Evolutionary conservation across 2,329 filamentous ascomycete species (phyloP), one percentile per base, ranked within the genome.

Genomic region (Tolypocladium inflatum): DNA sequence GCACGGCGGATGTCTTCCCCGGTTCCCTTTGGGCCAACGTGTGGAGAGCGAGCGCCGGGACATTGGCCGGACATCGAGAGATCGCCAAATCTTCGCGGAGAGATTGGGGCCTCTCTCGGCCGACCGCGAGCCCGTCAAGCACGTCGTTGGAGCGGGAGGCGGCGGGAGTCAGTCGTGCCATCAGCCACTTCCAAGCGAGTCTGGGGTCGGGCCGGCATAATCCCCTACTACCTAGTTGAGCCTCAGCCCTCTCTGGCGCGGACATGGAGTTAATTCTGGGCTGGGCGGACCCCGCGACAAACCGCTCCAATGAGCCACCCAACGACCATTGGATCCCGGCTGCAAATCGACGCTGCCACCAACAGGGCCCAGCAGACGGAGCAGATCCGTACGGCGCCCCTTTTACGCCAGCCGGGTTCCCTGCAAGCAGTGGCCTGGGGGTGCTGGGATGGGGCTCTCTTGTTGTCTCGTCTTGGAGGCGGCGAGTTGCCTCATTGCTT

Each of bases 1-100:
- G 55, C 55, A 56, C 26, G 53, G 23, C 59, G 59, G 60, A 62
- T 62, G 48, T 43, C 41, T 58, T 56, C 56, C 61, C 59, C 61
- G 58, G 55, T 26, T 55, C 41, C 56, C 41, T 53, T 48, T 30
- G 38, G 54, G 37, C 42, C 54, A 52, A 43, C 30, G 51, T 58
- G 52, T 58, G 53, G 53, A 58, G 41, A 55, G 48, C 30, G 19
- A 51, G 48, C 48, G 30, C 48, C 30, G 48, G n/a, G 30, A 35
- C 48, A 35, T 51, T 51, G 48, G 17, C 48, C 48, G 30, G 48
- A 51, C 13, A 13, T 30, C 30, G 48, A 37, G 48, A 33, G 30
- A 35, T n/a, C 17, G n/a, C 19, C 30, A 9, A 37, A 21, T 19
- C 30, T 37, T 35, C 26, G 43, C 23, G 43, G 23, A 50, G 26